phyloP scores from a whole-genome alignment of 2,329 filamentous ascomycete genomes.

The Beauveria medogensis region DNA sequence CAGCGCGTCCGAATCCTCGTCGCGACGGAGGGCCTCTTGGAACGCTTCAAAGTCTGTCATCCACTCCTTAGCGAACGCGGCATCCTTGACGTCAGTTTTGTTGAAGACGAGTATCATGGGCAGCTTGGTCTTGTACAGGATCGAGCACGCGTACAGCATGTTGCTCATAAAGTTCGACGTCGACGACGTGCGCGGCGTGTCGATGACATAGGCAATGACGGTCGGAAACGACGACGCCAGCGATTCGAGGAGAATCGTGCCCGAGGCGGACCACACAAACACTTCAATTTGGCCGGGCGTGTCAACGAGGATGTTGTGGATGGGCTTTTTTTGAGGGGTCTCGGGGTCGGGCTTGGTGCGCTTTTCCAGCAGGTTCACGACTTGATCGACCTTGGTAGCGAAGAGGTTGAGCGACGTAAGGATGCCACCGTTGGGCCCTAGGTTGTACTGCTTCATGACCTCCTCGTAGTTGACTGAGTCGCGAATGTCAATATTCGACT shows the following conservation, averaged over 20 bases:
- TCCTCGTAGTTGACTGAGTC: conserved; percentile 99
- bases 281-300: conserved; percentile 98
- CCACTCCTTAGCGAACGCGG: conserved; percentile 91
- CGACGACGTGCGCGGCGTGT: conserved; percentile 86
- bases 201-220: conserved; percentile 94
- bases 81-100: conserved; percentile 93
- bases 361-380: conserved; percentile 84
- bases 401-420: conserved; percentile 93
- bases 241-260: conserved; percentile 86
- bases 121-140: conserved; percentile 96
- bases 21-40: conserved; percentile 71
- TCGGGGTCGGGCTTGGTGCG: conserved; percentile 58
- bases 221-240: conserved; percentile 92
- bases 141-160: conserved; percentile 98
- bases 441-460: conserved; percentile 98
- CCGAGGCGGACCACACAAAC: conserved; percentile 95
- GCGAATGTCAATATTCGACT: conserved; percentile 96
- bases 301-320: conserved; percentile 84
- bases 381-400: conserved; percentile 95
- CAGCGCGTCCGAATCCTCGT: conserved; percentile 71
- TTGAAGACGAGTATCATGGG: conserved; percentile 99
- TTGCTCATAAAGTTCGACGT: conserved; percentile 99
- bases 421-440: conserved; percentile 95
- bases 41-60: conserved; percentile 99
- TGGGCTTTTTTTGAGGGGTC: conserved; percentile 52